These are phyloP conservation scores for Echinochloa phyllopogon DNA, from an alignment of 176 grass and related monocot genomes.

Conservation along the genomic window DNA sequence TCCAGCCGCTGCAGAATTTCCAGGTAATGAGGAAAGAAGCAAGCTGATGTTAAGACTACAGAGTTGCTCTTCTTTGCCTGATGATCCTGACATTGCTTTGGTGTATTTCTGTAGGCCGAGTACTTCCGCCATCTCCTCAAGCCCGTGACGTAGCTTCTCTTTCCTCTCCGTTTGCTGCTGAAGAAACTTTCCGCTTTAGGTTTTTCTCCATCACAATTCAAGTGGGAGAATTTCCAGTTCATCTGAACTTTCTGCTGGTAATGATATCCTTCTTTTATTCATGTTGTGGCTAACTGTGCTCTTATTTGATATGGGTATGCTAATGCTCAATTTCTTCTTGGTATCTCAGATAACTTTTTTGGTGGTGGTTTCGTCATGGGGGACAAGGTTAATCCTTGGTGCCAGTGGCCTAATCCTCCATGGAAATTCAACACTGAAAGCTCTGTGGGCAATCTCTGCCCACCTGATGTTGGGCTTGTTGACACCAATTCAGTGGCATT, in stretches of 20 bases:
- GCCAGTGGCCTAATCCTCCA: conserved; percentile 47
- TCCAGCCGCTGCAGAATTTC: conserved; percentile 81
- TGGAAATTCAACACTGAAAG: conserved; percentile 55
- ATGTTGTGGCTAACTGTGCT: background rate
- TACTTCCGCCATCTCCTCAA: conserved; percentile 98
- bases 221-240: conserved; percentile 27
- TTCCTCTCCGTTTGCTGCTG: conserved; percentile 33
- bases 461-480: conserved; percentile 40
- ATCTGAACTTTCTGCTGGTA: conserved; percentile 63
- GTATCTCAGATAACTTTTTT: conserved; percentile 57
- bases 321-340: conserved; percentile 3
- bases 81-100: conserved; percentile 33
- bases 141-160: conserved; percentile 83
- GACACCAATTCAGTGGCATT: conserved; percentile 50
- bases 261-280: background rate
- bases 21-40: conserved; percentile 59
- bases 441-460: conserved; percentile 44
- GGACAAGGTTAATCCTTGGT: conserved; percentile 63
- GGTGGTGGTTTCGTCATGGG: conserved; percentile 56
- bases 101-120: conserved; percentile 64
- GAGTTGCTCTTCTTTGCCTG: background rate
- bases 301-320: background rate
- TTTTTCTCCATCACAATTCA: conserved; percentile 36
- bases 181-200: conserved; percentile 24
- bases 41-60: background rate